phyloP scores from a whole-genome alignment of 805 yeast genomes.

The Starmera amethionina region DNA sequence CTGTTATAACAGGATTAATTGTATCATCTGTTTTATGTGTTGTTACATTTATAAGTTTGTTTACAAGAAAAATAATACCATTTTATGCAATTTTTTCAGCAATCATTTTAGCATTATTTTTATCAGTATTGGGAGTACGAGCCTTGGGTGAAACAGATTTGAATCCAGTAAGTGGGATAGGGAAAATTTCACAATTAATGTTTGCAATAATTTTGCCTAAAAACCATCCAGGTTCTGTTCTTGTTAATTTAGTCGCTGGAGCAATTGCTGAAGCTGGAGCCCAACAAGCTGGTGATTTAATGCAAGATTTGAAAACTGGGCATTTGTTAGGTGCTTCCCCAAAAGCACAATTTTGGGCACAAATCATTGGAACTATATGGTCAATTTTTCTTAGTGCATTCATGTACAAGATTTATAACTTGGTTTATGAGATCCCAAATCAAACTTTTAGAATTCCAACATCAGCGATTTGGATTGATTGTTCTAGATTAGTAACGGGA shows the following conservation, averaged over 20 bases:
- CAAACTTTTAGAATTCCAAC: conserved; percentile 82
- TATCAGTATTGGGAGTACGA: conserved; percentile 81
- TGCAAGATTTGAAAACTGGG: conserved; percentile 97
- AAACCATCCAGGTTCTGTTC: conserved; percentile 67
- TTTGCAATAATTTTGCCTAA: conserved; percentile 77
- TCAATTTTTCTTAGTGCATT: conserved; percentile 71
- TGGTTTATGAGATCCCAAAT: conserved; percentile 80
- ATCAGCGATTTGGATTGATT: conserved; percentile 93
- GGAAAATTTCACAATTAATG: conserved; percentile 82
- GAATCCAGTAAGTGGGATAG: conserved; percentile 95
- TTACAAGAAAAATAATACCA: conserved; percentile 59
- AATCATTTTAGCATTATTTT: conserved; percentile 60
- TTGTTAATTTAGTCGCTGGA: conserved; percentile 86
- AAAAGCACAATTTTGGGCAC: conserved; percentile 84
- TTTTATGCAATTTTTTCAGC: conserved; percentile 60
- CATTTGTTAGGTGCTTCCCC: conserved; percentile 89
- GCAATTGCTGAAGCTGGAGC: conserved; percentile 99
- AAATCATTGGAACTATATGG: conserved; percentile 78
- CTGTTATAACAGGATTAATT: conserved; percentile 51
- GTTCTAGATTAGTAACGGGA: conserved; percentile 88
- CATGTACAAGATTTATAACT: conserved; percentile 75
- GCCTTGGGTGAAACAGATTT: conserved; percentile 96
- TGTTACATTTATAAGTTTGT: conserved; percentile 51
- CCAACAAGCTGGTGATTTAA: conserved; percentile 95
- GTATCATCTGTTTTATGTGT: conserved; percentile 62